These are phyloP conservation scores for Ophiocordyceps polyrhachis-furcata DNA, from an alignment of 2,329 filamentous ascomycete genomes.

Conservation along the genomic window DNA sequence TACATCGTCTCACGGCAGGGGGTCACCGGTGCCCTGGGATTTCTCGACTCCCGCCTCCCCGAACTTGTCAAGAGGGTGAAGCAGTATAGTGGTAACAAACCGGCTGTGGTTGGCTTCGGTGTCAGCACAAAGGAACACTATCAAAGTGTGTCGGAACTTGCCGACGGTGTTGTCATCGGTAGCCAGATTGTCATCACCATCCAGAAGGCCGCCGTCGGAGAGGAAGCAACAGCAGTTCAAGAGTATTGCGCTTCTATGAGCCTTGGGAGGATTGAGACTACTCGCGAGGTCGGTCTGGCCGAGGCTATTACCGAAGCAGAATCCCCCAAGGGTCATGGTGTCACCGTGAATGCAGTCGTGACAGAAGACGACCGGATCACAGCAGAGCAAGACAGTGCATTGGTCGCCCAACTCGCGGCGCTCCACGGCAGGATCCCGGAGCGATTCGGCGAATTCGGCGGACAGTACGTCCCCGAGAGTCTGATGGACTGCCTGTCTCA, in stretches of 20 bases:
- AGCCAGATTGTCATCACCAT: conserved; percentile 84
- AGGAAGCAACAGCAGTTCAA: conserved; percentile 48
- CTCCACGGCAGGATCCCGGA: conserved; percentile 66
- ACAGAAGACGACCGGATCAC: conserved; percentile 50
- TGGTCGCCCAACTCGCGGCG: conserved; percentile 71
- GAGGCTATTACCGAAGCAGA: conserved; percentile 44
- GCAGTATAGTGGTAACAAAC: conserved; percentile 77
- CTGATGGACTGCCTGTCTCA: conserved; percentile 92
- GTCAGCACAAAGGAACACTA: conserved; percentile 94
- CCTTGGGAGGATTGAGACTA: conserved; percentile 24
- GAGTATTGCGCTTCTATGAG: conserved; percentile 64
- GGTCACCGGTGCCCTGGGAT: conserved; percentile 78
- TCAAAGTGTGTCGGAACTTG: conserved; percentile 59
- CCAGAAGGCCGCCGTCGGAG: conserved; percentile 13
- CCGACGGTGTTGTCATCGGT: conserved; percentile 91
- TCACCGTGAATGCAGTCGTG: conserved; percentile 40
- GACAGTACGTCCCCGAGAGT: conserved; percentile 93
- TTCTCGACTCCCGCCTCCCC: conserved; percentile 64
- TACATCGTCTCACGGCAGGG: conserved; percentile 97
- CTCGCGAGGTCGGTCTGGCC: conserved; percentile 49
- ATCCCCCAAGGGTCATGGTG: conserved; percentile 13
- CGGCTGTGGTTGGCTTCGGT: conserved; percentile 86
- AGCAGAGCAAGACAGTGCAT: conserved; percentile 31
- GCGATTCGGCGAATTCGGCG: conserved; percentile 88
- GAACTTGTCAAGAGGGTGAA: conserved; percentile 72